A percentile compares a stretch with the other conserved stretches of the same genome.
Conservation (phyloP, 805 yeast species). For the Ogataea degrootiae region DNA sequence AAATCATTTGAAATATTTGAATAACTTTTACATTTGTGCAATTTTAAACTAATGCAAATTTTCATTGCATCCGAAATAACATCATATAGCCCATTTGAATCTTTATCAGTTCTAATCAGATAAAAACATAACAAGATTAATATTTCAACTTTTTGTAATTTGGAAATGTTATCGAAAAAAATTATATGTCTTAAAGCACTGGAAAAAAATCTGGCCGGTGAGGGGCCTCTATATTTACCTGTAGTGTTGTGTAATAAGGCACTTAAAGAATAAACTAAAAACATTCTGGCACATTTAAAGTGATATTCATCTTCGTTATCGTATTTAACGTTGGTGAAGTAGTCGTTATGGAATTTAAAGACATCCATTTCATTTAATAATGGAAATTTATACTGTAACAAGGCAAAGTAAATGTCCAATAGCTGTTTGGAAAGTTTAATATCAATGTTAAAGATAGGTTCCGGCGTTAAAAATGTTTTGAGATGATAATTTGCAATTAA, state of each 20-base stretch:
- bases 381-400: conserved; percentile 55
- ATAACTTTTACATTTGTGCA: conserved; percentile 36
- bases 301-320: conserved; percentile 38
- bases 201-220: conserved; percentile 52
- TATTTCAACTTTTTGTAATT: conserved; percentile 47
- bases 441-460: conserved; percentile 51
- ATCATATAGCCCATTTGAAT: conserved; percentile 48
- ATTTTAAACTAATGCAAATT: conserved; percentile 34
- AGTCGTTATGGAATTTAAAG: conserved; percentile 44
- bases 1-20: conserved; percentile 20
- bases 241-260: conserved; percentile 51
- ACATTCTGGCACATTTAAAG: conserved; percentile 51
- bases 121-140: conserved; percentile 49
- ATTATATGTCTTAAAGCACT: conserved; percentile 55
- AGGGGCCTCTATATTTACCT: conserved; percentile 51
- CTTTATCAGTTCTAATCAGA: conserved; percentile 57
- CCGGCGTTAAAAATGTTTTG: conserved; percentile 39
- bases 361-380: conserved; percentile 49
- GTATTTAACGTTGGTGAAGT: conserved; percentile 28
- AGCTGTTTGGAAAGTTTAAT: conserved; percentile 45
- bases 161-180: conserved; percentile 35
- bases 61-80: conserved; percentile 50
- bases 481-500: conserved; percentile 42
- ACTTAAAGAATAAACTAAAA: conserved; percentile 48
- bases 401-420: conserved; percentile 50